Percentiles rank a stretch among this genome's conserved stretches.
These are phyloP conservation scores for Solanum chacoense DNA, from an alignment of 305 asterid species.

Conservation along the genomic window DNA sequence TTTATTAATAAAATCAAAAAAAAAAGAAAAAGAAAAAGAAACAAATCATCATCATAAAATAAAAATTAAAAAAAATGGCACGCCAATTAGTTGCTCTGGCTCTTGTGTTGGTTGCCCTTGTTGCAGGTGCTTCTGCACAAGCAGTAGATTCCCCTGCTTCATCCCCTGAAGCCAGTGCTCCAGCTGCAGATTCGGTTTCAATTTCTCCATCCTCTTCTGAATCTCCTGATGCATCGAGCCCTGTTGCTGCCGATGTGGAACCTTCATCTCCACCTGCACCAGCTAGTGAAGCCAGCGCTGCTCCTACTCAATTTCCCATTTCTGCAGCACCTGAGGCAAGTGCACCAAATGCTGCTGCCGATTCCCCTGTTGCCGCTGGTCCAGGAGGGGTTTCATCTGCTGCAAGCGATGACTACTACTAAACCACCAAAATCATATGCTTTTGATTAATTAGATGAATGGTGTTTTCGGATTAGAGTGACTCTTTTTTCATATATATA, in stretches of 20 bases:
- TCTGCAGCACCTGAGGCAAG: constrained; percentile 11
- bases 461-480: not conserved
- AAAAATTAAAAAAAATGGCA: not conserved
- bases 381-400: not conserved
- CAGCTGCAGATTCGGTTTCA: not conserved
- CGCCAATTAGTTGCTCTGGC: constrained; percentile 8
- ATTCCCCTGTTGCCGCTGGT: not conserved
- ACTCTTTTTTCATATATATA: not conserved
- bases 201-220: not conserved
- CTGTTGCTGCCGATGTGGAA: not conserved
- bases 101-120: constrained; percentile 7
- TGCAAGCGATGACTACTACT: not conserved
- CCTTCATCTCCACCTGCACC: constrained; percentile 30
- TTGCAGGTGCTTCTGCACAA: not conserved
- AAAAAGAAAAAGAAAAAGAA: not conserved
- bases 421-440: not conserved
- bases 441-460: not conserved
- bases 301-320: not conserved
- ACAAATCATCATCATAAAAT: not conserved
- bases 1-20: not conserved
- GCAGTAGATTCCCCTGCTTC: not conserved
- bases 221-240: constrained; percentile 7
- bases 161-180: not conserved
- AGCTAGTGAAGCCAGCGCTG: not conserved
- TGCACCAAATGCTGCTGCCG: constrained; percentile 12